Base-by-base conservation (phyloP, 306 rosid genomes). In the Citrullus amarus region DNA sequence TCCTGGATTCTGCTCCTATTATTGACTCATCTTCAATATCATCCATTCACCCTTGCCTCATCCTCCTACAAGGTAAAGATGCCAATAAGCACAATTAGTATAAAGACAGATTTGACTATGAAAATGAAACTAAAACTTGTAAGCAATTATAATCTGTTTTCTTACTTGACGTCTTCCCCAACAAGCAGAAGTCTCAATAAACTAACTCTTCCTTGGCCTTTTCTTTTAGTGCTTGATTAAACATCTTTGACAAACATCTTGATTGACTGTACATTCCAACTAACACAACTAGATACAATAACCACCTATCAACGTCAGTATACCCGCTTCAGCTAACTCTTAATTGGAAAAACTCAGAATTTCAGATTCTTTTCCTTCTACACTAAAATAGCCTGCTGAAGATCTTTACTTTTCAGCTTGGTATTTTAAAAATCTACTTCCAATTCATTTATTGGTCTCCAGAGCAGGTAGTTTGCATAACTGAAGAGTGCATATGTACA, bases 191-290 rank as follows among this genome's bases (percentile, higher is more conserved):
- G 54, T 75, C 38, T 56, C 17, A 69, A 77, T 5, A 75, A 67
- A 82, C 80, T 77, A 88, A 89, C 88, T 86, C 94, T 75, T 82
- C 81, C 76, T 90, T 89, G 78, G 78, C 55, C 73, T 88, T 90
- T 50, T 87, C 93, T 85, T 81, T 13, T 54, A 39, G 71, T 82
- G 4, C 88, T 77, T 83, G 91, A 92, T 86, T 91, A 92, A 84
- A 95, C 96, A 85, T 91, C 97, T 83, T 87, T 91, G 80, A 92
- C 93, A 82, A 89, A 88, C 61, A 95, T 83, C 86, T 90, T 95
- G 81, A 80, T 92, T 41, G 74, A 68, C 10, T n/a, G 10, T 68
- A 11, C 74, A 68, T 41, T 15, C 18, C 74, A 68, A 6, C 53
- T 20, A 39, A 39, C 51, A 67, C 53, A 67, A 18, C 50, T 39